phyloP scores from a whole-genome alignment of 148 eudicot genomes.

The Rhododendron ovatum region DNA sequence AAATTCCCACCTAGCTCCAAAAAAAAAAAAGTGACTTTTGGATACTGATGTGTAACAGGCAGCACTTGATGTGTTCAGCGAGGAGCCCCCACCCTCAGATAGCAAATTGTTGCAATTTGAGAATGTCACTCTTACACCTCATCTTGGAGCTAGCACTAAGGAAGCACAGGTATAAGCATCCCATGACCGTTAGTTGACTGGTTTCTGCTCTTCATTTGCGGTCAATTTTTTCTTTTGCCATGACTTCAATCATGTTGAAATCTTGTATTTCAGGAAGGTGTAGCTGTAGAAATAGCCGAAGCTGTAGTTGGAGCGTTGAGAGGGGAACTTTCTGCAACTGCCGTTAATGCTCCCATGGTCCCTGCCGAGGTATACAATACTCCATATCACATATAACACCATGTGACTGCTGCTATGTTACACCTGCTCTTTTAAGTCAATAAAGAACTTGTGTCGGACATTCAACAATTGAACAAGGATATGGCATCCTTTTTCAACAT shows the following conservation, averaged over 20 bases:
- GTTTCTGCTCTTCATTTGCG: neutral
- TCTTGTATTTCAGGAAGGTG: conserved; percentile 63
- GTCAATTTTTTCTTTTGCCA: neutral
- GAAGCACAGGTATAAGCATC: conserved; percentile 72
- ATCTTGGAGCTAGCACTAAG: conserved; percentile 95
- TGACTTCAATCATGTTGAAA: neutral
- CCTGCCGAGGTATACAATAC: conserved; percentile 56
- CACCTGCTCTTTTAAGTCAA: neutral
- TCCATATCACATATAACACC: neutral
- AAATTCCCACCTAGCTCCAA: neutral
- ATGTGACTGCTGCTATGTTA: neutral
- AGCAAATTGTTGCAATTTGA: conserved; percentile 72
- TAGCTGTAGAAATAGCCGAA: conserved; percentile 95
- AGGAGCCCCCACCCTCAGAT: conserved; percentile 79
- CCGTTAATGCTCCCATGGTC: conserved; percentile 95
- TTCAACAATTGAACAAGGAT: neutral
- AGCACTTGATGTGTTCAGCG: conserved; percentile 82
- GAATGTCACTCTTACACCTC: conserved; percentile 85
- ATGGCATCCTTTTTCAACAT: neutral
- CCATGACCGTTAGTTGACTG: neutral
- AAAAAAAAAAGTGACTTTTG: neutral
- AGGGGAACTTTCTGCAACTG: conserved; percentile 92
- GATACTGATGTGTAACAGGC: conserved; percentile 36
- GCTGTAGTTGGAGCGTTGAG: conserved; percentile 82
- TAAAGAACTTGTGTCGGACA: neutral